These are phyloP conservation scores for Moricandia arvensis DNA, from an alignment of 345 rosid species.

Conservation along the genomic window DNA sequence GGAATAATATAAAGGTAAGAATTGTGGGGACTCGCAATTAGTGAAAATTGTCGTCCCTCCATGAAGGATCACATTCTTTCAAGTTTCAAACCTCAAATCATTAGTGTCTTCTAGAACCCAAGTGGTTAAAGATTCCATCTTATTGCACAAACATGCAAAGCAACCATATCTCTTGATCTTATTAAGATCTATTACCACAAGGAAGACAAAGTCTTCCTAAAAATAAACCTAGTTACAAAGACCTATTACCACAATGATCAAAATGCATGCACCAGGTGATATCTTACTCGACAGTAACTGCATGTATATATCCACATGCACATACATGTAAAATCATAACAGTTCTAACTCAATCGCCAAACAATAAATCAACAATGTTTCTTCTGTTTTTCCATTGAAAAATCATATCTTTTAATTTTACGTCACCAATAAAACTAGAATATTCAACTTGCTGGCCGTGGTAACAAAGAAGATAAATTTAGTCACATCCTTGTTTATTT, in stretches of 20 bases:
- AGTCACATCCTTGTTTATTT: slow-evolving; percentile 12
- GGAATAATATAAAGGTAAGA: slow-evolving; percentile 30
- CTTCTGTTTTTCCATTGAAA: background rate
- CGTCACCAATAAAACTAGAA: slow-evolving; percentile 15
- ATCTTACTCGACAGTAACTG: background rate
- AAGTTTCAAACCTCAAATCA: slow-evolving; percentile 42
- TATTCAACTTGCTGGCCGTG: slow-evolving; percentile 17
- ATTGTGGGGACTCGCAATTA: slow-evolving; percentile 38
- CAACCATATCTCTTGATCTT: slow-evolving; percentile 15
- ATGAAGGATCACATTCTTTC: slow-evolving; percentile 37
- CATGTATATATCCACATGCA: background rate
- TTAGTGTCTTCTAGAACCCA: slow-evolving; percentile 40
- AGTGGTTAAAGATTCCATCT: slow-evolving; percentile 35
- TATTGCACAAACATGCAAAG: slow-evolving; percentile 20
- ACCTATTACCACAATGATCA: background rate
- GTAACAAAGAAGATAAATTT: background rate
- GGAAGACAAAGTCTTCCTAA: background rate
- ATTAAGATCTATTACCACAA: background rate
- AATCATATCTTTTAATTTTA: slow-evolving; percentile 1
- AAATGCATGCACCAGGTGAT: background rate
- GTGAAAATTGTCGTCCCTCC: slow-evolving; percentile 38
- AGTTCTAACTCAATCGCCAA: background rate
- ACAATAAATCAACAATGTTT: background rate
- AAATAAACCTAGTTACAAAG: background rate
- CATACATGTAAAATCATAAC: background rate